Evolutionary conservation across 768 basidiomycete genomes (phyloP), one percentile per base, ranked within the genome.

Genomic region (Hericium alpestre): DNA sequence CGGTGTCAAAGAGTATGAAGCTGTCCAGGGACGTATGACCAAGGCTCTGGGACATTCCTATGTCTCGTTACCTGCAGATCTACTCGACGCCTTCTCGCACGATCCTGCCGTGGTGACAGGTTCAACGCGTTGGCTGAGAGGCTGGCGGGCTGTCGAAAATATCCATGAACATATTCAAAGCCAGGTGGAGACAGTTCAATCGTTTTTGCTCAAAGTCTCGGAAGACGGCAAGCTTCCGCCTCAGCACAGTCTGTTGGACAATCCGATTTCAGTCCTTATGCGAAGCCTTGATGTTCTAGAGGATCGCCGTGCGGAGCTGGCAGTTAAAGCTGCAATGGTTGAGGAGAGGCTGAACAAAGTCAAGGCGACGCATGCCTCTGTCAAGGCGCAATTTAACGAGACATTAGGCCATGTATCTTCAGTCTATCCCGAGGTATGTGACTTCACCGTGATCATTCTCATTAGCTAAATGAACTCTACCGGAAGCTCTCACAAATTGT

Each of bases 91-190:
- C 2, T 82, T 89, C 63, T 79, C 77, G 39, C 86, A 87, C 58
- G 88, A 91, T 65, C 88, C 88, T 51, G 80, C 86, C 2, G 81
- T 83, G n/a, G 82, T 89, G 18, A 86, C 81, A 2, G 78, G 84
- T 16, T 70, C 77, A 6, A 87, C 87, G 0, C 78, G 83, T 50
- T 74, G 78, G 46, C 74, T 77, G 27, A 73, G 71, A 53, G 80
- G 87, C 10, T 90, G 84, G 83, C 74, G 77, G 59, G 86, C 84
- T 1, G 85, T 89, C 15, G 88, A 91, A 57, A 86, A 91, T 57
- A 86, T 89, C 55, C 75, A 87, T 63, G 64, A 74, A 25, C 82
- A 86, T 43, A 71, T 90, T 18, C 56, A 71, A 22, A 79, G 78
- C 37, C 88, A 91, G 65, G 81, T 82, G 38, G 73, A 79, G 9